Base-by-base conservation (phyloP, 441 rosid species). In the Biscutella laevigata region DNA sequence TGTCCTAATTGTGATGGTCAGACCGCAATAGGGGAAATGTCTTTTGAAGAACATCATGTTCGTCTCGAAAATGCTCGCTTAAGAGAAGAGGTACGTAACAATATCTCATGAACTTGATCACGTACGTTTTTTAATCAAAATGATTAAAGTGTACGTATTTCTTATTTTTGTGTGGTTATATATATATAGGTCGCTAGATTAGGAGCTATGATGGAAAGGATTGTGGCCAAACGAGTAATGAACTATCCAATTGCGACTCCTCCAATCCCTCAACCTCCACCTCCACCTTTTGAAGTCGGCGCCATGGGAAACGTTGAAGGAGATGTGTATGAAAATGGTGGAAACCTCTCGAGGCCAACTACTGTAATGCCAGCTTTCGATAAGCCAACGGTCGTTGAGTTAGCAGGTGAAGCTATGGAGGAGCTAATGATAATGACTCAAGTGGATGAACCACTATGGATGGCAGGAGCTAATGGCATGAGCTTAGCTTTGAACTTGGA, bases 371-470 rank as follows among this genome's bases (percentile, higher is more conserved):
- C n/a, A n/a, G 97, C 84, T 63, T 80, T 89, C 0, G 99, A 92
- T 39, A 88, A 92, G 77, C 95, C 95, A 1, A 64, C 88, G 76
- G 86, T 88, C 9, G 80, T 92, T 17, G 97, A 92, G 78, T 77
- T 88, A 26, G 99, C 97, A 0, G 97, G 86, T 51, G 86, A 95
- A 1, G 99, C 97, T 28, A 92, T 92, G 99, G 99, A 92, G 66
- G 99, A 92, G 35, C 77, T 92, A 5, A 63, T 81, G 59, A 75
- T 86, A 64, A 88, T 86, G 95, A 92, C 81, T 39, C 95, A 80
- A 59, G 69, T 78, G 7, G 83, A 74, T 2, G 97, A 86, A 25
- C 90, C 97, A 13, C 2, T 49, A 4, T 68, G 72, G 72, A n/a
- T n/a, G n/a, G n/a, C n/a, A n/a, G n/a, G n/a, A n/a, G n/a, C n/a